phyloP scores from a whole-genome alignment of 164 flowering plant species.

The Tinospora cordifolia region DNA sequence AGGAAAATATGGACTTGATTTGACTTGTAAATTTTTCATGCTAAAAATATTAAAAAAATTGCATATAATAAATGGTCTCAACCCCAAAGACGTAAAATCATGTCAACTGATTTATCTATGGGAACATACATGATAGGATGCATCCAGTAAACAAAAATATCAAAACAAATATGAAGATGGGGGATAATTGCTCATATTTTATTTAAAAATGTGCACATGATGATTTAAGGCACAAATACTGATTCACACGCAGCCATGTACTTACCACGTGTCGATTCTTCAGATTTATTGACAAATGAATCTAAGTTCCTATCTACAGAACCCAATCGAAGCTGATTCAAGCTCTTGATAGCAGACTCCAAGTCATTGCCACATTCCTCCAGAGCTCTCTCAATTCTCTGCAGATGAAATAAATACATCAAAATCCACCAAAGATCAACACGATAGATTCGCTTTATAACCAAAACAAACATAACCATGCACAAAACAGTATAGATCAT shows the following conservation, averaged over 20 bases:
- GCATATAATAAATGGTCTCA: too few relatives aligned
- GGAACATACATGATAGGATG: not conserved
- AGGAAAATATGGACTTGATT: too few relatives aligned
- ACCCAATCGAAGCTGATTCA: slow-evolving; percentile 54
- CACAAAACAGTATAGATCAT: too few relatives aligned
- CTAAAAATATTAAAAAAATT: too few relatives aligned
- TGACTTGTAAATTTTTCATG: too few relatives aligned
- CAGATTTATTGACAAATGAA: slow-evolving; percentile 19
- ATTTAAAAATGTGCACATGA: not conserved
- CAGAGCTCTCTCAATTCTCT: slow-evolving; percentile 70
- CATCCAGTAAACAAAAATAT: not conserved
- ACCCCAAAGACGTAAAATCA: too few relatives aligned
- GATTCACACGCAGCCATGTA: not conserved
- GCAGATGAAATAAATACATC: too few relatives aligned
- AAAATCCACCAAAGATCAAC: too few relatives aligned
- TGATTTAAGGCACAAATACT: not conserved
- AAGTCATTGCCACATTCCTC: slow-evolving; percentile 60
- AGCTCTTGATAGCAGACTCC: slow-evolving; percentile 60
- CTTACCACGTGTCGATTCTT: slow-evolving; percentile 33
- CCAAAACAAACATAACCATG: too few relatives aligned
- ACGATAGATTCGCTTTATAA: too few relatives aligned
- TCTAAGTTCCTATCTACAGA: slow-evolving; percentile 24
- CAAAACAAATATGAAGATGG: not conserved
- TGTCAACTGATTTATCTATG: too few relatives aligned
- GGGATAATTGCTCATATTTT: not conserved